Conservation (phyloP, 352 stramenopile species). For the Phytophthora citricola region DNA sequence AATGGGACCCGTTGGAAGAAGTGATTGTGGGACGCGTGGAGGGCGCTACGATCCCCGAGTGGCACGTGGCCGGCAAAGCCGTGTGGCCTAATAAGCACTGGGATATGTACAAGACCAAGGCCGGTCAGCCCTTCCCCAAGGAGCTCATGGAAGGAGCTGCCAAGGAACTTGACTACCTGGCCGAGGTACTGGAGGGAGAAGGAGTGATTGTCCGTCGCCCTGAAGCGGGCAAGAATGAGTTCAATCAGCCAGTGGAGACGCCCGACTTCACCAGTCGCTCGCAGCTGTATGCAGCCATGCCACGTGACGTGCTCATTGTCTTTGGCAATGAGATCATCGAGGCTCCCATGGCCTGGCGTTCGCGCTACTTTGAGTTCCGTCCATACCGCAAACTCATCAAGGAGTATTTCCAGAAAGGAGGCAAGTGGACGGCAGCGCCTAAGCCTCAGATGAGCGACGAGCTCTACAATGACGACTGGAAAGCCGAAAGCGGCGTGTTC, state of each 20-base stretch:
- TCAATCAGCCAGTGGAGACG: constrained; percentile 78
- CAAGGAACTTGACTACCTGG: constrained; percentile 89
- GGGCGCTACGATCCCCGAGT: constrained; percentile 91
- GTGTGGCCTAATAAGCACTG: constrained; percentile 91
- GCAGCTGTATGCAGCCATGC: constrained; percentile 91
- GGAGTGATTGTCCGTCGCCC: constrained; percentile 86
- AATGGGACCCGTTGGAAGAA: constrained; percentile 92
- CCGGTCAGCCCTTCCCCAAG: constrained; percentile 77
- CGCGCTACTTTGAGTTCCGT: constrained; percentile 91
- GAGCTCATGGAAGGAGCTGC: constrained; percentile 77
- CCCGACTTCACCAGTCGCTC: constrained; percentile 87
- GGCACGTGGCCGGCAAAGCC: constrained; percentile 90
- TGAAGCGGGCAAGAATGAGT: constrained; percentile 70
- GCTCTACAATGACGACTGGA: constrained; percentile 90
- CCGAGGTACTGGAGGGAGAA: constrained; percentile 83
- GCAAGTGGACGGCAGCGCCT: constrained; percentile 88
- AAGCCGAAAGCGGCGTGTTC: constrained; percentile 78
- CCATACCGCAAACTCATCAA: constrained; percentile 91
- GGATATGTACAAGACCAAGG: constrained; percentile 92
- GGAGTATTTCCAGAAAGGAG: constrained; percentile 90
- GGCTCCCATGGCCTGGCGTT: constrained; percentile 91
- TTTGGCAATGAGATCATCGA: constrained; percentile 92
- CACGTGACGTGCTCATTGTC: constrained; percentile 88
- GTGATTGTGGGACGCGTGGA: constrained; percentile 91
- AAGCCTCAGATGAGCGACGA: constrained; percentile 92